These are phyloP conservation scores for Geranomyces variabilis DNA, from an alignment of 192 early-diverging fungal genomes.

Conservation along the genomic window DNA sequence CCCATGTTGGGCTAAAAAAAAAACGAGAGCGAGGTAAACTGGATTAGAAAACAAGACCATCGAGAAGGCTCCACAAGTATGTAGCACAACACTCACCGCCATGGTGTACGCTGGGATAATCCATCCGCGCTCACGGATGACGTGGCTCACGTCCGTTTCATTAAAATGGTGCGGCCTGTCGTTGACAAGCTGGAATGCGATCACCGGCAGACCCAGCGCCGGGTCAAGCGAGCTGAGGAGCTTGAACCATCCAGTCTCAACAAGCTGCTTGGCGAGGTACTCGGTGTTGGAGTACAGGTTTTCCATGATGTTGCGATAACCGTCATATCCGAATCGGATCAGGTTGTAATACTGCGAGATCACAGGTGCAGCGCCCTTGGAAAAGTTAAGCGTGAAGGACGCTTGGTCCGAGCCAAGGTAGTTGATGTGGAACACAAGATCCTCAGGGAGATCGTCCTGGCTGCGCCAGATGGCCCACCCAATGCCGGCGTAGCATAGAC, in stretches of 20 bases:
- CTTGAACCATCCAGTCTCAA: conserved; percentile 16
- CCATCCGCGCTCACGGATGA: conserved; percentile 23
- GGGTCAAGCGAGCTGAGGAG: conserved; percentile 8
- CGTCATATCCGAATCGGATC: conserved; percentile 68
- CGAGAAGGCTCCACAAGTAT: no score
- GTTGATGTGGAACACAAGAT: conserved; percentile 74
- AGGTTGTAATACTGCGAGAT: conserved; percentile 87
- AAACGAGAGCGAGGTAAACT: neutral
- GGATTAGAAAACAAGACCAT: neutral
- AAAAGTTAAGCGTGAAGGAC: conserved; percentile 80
- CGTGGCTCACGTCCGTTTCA: conserved; percentile 20
- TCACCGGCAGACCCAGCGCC: conserved; percentile 53
- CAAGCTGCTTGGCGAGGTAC: conserved; percentile 15
- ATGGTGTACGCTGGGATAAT: conserved; percentile 34
- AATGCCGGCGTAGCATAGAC: conserved; percentile 79
- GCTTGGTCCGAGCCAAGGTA: conserved; percentile 73
- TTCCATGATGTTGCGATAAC: conserved; percentile 70
- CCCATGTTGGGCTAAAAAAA: neutral
- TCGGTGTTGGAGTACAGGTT: conserved; percentile 26
- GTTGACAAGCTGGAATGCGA: conserved; percentile 66
- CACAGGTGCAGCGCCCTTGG: conserved; percentile 70
- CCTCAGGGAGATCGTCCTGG: conserved; percentile 69
- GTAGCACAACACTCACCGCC: conserved; percentile 3
- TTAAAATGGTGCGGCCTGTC: conserved; percentile 18
- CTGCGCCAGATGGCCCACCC: conserved; percentile 82